Conservation (phyloP, 2,329 filamentous ascomycete species). For the Diaporthe nobilis region DNA sequence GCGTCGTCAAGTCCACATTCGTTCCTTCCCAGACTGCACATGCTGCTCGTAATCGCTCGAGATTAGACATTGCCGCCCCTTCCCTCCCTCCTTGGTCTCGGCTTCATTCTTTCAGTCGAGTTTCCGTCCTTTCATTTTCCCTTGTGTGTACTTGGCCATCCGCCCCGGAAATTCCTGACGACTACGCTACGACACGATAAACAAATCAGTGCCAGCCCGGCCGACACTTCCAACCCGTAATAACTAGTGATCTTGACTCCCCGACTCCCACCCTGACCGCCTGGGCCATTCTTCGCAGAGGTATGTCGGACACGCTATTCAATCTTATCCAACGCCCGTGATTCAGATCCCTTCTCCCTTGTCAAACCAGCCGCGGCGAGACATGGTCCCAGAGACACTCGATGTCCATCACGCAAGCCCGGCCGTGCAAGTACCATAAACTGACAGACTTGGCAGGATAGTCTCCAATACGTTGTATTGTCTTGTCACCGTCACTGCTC, state of each 20-base stretch:
- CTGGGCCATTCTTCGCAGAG: conserved; percentile 39
- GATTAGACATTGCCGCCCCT: conserved; percentile 12
- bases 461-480: conserved; percentile 18
- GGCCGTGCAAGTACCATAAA: neutral
- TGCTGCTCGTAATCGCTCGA: conserved; percentile 28
- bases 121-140: conserved; percentile 60
- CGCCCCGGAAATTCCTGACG: conserved; percentile 35
- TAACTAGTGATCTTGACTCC: conserved; percentile 37
- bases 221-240: conserved; percentile 37
- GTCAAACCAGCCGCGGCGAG: conserved; percentile 29
- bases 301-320: conserved; percentile 33
- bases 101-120: conserved; percentile 64
- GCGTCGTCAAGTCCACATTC: conserved; percentile 50
- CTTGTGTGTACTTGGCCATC: conserved; percentile 45
- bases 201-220: conserved; percentile 25
- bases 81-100: conserved; percentile 52
- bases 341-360: conserved; percentile 33
- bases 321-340: conserved; percentile 4
- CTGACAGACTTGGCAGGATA: conserved; percentile 39
- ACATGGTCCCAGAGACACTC: conserved; percentile 34
- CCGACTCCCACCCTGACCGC: conserved; percentile 15
- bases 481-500: conserved; percentile 27
- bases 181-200: conserved; percentile 36
- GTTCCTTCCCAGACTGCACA: conserved; percentile 56
- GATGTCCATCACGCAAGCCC: too few relatives aligned